Evolutionary conservation across 768 basidiomycete genomes (phyloP).

Genomic region (Serendipita vermifera): DNA sequence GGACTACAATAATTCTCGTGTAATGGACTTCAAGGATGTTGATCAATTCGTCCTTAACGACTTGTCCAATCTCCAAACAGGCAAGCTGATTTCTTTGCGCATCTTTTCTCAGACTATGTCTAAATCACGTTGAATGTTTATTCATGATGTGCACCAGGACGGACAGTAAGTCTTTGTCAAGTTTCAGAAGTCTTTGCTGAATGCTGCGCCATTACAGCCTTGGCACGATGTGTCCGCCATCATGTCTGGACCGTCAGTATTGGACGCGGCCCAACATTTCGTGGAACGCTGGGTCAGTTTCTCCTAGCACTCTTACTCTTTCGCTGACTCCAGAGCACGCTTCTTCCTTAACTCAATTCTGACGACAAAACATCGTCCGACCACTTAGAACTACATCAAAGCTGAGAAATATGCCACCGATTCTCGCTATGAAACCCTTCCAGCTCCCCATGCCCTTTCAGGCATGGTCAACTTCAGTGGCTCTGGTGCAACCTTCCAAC

Average conservation of each 20-base stretch:
- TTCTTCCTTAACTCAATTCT: background rate
- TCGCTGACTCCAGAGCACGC: too few relatives aligned
- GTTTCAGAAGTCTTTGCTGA: too few relatives aligned
- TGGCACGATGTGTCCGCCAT: constrained; percentile 52
- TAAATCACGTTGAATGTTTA: too few relatives aligned
- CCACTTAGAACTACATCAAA: background rate
- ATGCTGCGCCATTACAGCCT: background rate
- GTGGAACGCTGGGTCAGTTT: constrained; percentile 51
- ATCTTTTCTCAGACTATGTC: too few relatives aligned
- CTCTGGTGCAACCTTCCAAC: too few relatives aligned
- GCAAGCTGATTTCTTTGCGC: constrained; percentile 89
- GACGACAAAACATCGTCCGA: background rate
- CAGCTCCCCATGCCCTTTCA: constrained; percentile 42
- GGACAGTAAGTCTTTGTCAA: too few relatives aligned
- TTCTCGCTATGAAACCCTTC: background rate
- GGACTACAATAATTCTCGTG: constrained; percentile 85
- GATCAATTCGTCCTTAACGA: constrained; percentile 59
- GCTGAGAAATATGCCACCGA: background rate
- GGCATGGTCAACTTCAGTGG: constrained; percentile 43
- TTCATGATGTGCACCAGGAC: too few relatives aligned
- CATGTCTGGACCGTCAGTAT: constrained; percentile 60
- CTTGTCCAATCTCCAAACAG: constrained; percentile 50
- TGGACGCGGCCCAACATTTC: constrained; percentile 93
- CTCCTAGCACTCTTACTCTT: too few relatives aligned
- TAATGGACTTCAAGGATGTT: constrained; percentile 73